Evolutionary conservation across 305 asterid species (phyloP).

Genomic region (Fraxinus platypoda): DNA sequence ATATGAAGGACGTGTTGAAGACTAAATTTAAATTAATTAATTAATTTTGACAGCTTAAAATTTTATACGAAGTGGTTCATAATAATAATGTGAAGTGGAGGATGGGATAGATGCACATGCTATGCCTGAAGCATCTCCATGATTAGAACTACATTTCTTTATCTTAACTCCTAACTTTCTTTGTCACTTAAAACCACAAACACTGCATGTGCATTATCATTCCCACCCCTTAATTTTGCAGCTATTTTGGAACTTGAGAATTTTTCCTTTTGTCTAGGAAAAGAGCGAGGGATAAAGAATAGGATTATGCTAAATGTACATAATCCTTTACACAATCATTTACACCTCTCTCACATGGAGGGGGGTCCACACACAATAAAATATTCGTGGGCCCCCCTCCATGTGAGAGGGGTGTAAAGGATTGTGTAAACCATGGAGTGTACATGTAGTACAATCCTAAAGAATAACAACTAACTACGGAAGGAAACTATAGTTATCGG

Average conservation of each 20-base stretch:
- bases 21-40: neutral
- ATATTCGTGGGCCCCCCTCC: no score
- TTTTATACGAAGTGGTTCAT: neutral
- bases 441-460: no score
- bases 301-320: no score
- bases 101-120: conserved; percentile 71
- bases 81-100: conserved; percentile 47
- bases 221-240: conserved; percentile 38
- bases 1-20: neutral
- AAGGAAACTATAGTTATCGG: neutral
- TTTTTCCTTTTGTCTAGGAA: conserved; percentile 20
- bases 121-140: conserved; percentile 77
- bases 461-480: conserved; percentile 24
- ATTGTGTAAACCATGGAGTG: no score
- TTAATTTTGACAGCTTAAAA: neutral
- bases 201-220: conserved; percentile 83
- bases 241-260: conserved; percentile 26
- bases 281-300: neutral
- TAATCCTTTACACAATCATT: no score
- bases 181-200: conserved; percentile 39
- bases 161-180: conserved; percentile 28
- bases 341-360: no score
- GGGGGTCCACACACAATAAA: no score
- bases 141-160: conserved; percentile 62
- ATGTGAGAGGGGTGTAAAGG: no score